Conservation (phyloP, 176 grass and related monocot genomes). For the Musa schizocarpa region DNA sequence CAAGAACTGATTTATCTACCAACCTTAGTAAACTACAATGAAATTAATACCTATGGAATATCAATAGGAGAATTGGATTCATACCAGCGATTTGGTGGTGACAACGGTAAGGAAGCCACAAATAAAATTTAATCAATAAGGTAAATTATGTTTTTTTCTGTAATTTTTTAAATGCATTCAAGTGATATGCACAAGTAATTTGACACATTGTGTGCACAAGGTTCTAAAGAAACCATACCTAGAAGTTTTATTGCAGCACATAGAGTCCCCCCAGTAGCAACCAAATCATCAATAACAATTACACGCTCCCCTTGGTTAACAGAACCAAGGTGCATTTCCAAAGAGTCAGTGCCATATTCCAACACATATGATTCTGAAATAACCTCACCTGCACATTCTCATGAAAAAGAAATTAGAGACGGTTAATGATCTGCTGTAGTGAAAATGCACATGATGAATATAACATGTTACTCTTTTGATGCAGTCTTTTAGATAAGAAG, state of each 20-base stretch:
- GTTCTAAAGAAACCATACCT: constrained; percentile 32
- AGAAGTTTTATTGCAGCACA: constrained; percentile 86
- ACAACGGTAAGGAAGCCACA: too few species aligned
- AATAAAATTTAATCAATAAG: too few species aligned
- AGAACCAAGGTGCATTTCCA: constrained; percentile 91
- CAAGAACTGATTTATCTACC: too few species aligned
- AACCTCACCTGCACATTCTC: constrained; percentile 47
- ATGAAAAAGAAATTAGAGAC: background rate
- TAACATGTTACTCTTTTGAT: background rate
- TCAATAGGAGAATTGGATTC: too few species aligned
- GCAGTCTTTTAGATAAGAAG: background rate
- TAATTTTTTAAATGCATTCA: too few species aligned
- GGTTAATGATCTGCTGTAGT: background rate
- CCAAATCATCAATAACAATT: constrained; percentile 74
- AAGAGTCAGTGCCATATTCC: constrained; percentile 85
- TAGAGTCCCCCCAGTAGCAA: constrained; percentile 85
- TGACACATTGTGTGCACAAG: too few species aligned
- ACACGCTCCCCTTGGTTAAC: constrained; percentile 38
- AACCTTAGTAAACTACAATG: too few species aligned
- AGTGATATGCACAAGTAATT: too few species aligned
- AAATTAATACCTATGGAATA: too few species aligned
- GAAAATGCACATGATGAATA: background rate
- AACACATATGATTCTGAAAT: constrained; percentile 79
- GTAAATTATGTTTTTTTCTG: too few species aligned
- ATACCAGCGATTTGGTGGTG: too few species aligned